Base-by-base conservation (phyloP, 768 basidiomycete species). In the Boletus vermiculosoides region DNA sequence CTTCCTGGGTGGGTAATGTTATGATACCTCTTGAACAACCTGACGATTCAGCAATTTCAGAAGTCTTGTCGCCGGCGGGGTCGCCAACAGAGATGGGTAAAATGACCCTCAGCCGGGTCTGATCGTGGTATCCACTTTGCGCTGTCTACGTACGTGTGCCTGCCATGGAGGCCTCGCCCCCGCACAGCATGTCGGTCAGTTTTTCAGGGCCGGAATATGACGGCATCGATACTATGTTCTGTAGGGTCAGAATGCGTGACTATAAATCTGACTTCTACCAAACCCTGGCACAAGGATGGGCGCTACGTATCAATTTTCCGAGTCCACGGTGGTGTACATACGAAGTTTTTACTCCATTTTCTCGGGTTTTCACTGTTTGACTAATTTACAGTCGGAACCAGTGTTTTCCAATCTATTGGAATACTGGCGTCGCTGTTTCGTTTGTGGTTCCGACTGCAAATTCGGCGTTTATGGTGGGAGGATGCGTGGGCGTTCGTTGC, bases 391-490 rank as follows among this genome's bases (percentile, higher is more conserved):
- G 61, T 40, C 2, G 42, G 30, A 22, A 50, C 45, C 20, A 58
- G 58, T n/a, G 50, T 57, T 31, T 20, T 58, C 41, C 54, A 55
- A 39, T 41, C 45, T 10, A 28, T 66, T 39, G 61, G 61, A 30
- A 56, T 68, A 52, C 11, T 60, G 13, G 23, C 56, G 15, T 50
- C 56, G 2, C 23, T 68, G 13, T 61, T 63, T 57, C 66, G 66
- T 20, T 55, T 63, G 41, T 60, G 52, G 50, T 61, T 61, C 20
- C 61, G 66, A 15, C 39, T 54, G 34, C 47, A 42, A 45, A 60
- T 67, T 33, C 54, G 36, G 55, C 52, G 66, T 6, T 42, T 62
- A 20, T 59, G 65, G 59, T 69, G 65, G 62, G 67, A 67, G 25
- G 68, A 70, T n/a, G 51, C 52, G 1, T 67, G 54, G 52, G 58